These are phyloP conservation scores for Chiua virens DNA, from an alignment of 768 basidiomycete species.

Conservation along the genomic window DNA sequence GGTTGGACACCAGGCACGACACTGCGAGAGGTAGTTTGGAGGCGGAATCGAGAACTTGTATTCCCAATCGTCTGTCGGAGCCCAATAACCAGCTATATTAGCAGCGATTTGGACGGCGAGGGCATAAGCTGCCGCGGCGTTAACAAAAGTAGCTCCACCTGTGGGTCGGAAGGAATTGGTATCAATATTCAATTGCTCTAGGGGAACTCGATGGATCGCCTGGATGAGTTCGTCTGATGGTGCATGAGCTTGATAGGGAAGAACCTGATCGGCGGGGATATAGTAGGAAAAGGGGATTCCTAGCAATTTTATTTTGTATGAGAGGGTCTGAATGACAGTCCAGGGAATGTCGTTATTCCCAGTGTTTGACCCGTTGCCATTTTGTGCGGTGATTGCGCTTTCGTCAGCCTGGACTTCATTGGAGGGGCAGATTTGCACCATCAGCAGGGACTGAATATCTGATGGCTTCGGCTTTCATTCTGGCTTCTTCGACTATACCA, in stretches of 20 bases:
- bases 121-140: constrained; percentile 62
- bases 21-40: constrained; percentile 10
- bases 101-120: constrained; percentile 73
- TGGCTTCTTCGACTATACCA: constrained; percentile 59
- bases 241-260: constrained; percentile 74
- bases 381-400: constrained; percentile 1
- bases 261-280: constrained; percentile 55
- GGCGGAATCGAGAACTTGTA: constrained; percentile 49
- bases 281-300: constrained; percentile 50
- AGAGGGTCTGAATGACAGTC: constrained; percentile 57
- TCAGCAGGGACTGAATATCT: constrained; percentile 23
- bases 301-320: constrained; percentile 70
- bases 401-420: constrained; percentile 11
- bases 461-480: constrained; percentile 46
- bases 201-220: constrained; percentile 45
- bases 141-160: constrained; percentile 37
- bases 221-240: constrained; percentile 53
- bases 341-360: constrained; percentile 42
- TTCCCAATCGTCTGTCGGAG: constrained; percentile 72
- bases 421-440: not conserved
- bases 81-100: constrained; percentile 62
- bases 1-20: constrained; percentile 7
- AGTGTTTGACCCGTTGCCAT: constrained; percentile 8
- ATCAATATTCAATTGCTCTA: constrained; percentile 44
- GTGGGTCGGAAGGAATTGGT: constrained; percentile 54